Evolutionary conservation across 768 basidiomycete species (phyloP).

Genomic region (Termitomyces sp.): DNA sequence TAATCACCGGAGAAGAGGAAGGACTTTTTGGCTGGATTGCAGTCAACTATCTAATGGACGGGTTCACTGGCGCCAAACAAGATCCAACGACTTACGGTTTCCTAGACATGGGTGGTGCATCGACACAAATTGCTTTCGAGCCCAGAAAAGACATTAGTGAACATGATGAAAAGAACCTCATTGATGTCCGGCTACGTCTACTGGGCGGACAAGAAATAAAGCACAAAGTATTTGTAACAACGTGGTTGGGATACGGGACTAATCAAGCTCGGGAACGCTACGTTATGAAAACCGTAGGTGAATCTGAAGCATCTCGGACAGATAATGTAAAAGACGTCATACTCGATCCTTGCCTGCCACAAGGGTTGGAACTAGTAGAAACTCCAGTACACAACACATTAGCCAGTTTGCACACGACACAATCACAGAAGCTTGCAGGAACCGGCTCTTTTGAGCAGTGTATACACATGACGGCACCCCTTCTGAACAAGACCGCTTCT

Average conservation of each 20-base stretch:
- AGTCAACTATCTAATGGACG: conserved; percentile 98
- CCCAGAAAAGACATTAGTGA: conserved; percentile 55
- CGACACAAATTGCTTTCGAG: conserved; percentile 98
- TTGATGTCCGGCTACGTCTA: conserved; percentile 77
- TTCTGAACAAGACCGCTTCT: conserved; percentile 80
- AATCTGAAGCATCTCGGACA: conserved; percentile 42
- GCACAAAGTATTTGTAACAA: conserved; percentile 95
- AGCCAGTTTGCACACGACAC: conserved; percentile 37
- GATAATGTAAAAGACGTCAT: conserved; percentile 35
- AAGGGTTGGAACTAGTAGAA: conserved; percentile 60
- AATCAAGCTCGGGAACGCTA: conserved; percentile 96
- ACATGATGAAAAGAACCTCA: conserved; percentile 55
- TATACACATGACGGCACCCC: conserved; percentile 59
- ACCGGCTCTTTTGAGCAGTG: conserved; percentile 91
- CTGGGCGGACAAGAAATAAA: conserved; percentile 82
- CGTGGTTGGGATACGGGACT: conserved; percentile 98
- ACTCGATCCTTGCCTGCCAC: conserved; percentile 89
- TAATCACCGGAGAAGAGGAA: conserved; percentile 98
- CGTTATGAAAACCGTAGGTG: conserved; percentile 59
- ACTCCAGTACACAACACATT: conserved; percentile 38
- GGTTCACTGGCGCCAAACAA: conserved; percentile 57
- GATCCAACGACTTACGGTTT: conserved; percentile 91
- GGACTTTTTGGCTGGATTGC: conserved; percentile 99
- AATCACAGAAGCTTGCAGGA: conserved; percentile 64
- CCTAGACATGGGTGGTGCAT: conserved; percentile 98